Evolutionary conservation across 768 basidiomycete species (phyloP), one percentile per base, ranked within the genome.

Genomic region (Paxillus involutus): DNA sequence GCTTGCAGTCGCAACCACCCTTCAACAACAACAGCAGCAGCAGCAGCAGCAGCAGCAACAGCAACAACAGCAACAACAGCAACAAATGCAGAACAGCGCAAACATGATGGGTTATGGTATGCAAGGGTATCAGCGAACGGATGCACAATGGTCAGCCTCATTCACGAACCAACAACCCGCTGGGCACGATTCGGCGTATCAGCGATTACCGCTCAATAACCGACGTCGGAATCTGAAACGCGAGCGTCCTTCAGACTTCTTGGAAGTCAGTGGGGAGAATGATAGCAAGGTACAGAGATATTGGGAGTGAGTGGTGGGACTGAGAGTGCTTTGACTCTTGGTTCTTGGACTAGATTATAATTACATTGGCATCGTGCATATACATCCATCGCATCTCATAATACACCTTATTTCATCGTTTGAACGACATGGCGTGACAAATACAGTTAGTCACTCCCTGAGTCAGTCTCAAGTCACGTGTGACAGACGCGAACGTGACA

Each of bases 161-260:
- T 88, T 79, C 66, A 60, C 77, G 44, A 83, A 80, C 57, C 86
- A 89, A 63, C 86, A 89, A 66, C 78, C 80, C 30, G 79, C 80
- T 47, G 77, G 79, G 6, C 83, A 85, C 63, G 91, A 93, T 57
- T 92, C 90, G 6, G 88, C 91, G n/a, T 93, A 94, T 67, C 91
- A 94, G 67, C 79, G 91, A 35, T 65, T 91, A 46, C 91, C 91
- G 30, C 72, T 94, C 50, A 93, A 92, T 63, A 91, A 89, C 62
- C 79, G 91, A 54, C 80, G 91, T 49, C 75, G 88, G 64, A 84
- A 84, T 60, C 63, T 89, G 59, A 92, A 94, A 71, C 80, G 91
- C 9, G 91, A 93, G 30, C 76, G 91, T 44, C 91, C 91, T 2
- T 86, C 88, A 4, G 91, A 94, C 71, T 93, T 93, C 64, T 69